These are phyloP conservation scores for Suillus decipiens DNA, from an alignment of 768 basidiomycete genomes.

Conservation along the genomic window DNA sequence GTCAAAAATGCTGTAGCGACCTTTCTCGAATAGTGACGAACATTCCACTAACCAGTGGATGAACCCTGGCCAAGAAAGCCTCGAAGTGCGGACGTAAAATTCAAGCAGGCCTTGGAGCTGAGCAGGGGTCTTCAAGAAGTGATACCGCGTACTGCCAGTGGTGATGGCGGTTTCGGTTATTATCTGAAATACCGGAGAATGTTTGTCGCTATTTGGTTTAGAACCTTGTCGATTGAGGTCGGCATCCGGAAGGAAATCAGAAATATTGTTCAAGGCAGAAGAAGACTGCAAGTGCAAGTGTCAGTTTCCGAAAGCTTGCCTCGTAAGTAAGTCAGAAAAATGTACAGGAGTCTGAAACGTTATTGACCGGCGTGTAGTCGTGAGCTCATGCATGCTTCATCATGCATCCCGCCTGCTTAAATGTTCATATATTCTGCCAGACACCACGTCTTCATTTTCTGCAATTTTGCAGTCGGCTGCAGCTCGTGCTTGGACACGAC, in stretches of 20 bases:
- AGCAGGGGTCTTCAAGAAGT: neutral
- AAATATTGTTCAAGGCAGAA: conserved; percentile 6
- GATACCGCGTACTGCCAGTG: neutral
- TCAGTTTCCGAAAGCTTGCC: conserved; percentile 5
- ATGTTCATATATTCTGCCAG: conserved; percentile 13
- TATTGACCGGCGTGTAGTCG: conserved; percentile 13
- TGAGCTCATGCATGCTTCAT: conserved; percentile 41
- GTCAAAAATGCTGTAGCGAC: neutral
- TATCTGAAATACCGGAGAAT: no score
- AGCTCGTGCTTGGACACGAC: conserved; percentile 48
- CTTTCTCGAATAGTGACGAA: conserved; percentile 1
- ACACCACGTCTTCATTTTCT: conserved; percentile 29
- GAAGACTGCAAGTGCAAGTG: conserved; percentile 2
- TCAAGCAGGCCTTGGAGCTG: neutral
- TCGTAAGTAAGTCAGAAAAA: conserved; percentile 14
- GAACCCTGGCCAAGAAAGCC: neutral
- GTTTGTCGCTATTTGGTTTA: conserved; percentile 1
- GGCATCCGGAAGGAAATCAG: neutral
- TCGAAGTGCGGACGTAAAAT: neutral
- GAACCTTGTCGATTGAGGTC: conserved; percentile 1
- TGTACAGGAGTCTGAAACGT: neutral
- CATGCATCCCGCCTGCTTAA: conserved; percentile 36
- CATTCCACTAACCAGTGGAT: neutral
- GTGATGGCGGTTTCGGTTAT: neutral
- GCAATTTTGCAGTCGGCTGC: conserved; percentile 50